Evolutionary conservation across 495 filamentous ascomycete genomes (phyloP), one percentile per base, ranked within the genome.

Genomic region (Mytilinidion resinicola): DNA sequence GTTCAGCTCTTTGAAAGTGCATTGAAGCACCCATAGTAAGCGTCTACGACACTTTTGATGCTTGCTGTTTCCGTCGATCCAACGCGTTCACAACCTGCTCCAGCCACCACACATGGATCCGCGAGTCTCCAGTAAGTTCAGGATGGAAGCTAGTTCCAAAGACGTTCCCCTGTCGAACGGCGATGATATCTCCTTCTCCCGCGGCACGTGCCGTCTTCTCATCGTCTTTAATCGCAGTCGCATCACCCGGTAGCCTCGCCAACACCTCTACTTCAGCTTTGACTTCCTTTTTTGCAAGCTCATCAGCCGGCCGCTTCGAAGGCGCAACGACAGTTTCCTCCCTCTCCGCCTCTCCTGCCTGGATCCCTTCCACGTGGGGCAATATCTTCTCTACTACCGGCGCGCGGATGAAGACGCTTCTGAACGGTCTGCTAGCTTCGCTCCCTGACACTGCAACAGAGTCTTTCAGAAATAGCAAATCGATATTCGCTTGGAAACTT

Each of bases 81-180:
- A 67, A 47, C 12, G 68, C 69, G 38, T 65, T 63, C 53, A 70
- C 4, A 19, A 96, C 89, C 70, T 91, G 80, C 62, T 78, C 70
- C 67, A 98, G 66, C 93, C 93, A 98, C 93, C 93, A 98, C 3
- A 82, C 73, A 73, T 98, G 93, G 65, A 97, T 96, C 64, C 93
- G 79, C 57, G 82, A 76, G 71, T 98, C 93, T 20, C 82, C 83
- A 20, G 92, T 98, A 67, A 98, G 72, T 71, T 98, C 95, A 0
- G 95, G 93, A 67, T 98, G 95, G 68, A 97, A 98, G 68, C 91
- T 96, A 7, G 90, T 97, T 6, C 90, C 95, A 59, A 98, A 91
- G 1, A 96, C 89, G 74, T 97, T 96, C 11, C 89, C 88, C 73
- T 97, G 92, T 56, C 81, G 78, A 44, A 98, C 89, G 8, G 93